Base-by-base conservation (phyloP, 805 yeast genomes). In the Ogataea pignaliae region DNA sequence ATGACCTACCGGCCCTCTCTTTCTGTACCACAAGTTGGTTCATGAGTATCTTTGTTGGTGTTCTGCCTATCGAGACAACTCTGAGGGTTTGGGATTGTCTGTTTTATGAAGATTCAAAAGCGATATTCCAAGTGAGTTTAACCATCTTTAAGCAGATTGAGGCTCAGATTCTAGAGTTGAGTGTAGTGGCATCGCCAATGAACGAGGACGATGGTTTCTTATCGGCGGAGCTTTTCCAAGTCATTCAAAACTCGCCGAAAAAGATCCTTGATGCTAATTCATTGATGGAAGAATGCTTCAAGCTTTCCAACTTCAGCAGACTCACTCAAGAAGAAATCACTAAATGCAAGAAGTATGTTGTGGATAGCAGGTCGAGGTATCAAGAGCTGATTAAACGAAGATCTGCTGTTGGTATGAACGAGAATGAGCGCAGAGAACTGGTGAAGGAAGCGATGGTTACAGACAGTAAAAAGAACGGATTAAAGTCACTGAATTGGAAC, bases 21-120 rank as follows among this genome's bases (percentile, higher is more conserved):
- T 72, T 93, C 37, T 93, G 95, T 53, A 93, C 98, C 1, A 91
- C 97, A 0, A 82, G 96, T 43, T 93, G 99, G 99, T 93, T 93
- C 60, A 91, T 93, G 98, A 86, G 97, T 55, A 78, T 88, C n/a
- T 93, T 86, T 65, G 88, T 93, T 31, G 96, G 96, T 0, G 80
- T 84, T 1, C 65, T 93, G 21, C 99, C 99, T 0, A 79, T 88
- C 17, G 98, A 93, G 58, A 78, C 95, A 0, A 84, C 88, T 9
- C 68, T 93, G 36, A 69, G 98, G 44, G 83, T 93, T 0, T 91
- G 99, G 98, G 99, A 93, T 64, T 87, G 95, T 49, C 66, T 91
- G 40, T 90, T 95, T 71, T 88, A 85, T 59, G 98, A 91, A 61
- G 97, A 88, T 28, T 83, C 96, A 1, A 87, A 87, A 56, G 78